Evolutionary conservation across 2,329 filamentous ascomycete genomes (phyloP).

Genomic region (Aspergillus glaucus): DNA sequence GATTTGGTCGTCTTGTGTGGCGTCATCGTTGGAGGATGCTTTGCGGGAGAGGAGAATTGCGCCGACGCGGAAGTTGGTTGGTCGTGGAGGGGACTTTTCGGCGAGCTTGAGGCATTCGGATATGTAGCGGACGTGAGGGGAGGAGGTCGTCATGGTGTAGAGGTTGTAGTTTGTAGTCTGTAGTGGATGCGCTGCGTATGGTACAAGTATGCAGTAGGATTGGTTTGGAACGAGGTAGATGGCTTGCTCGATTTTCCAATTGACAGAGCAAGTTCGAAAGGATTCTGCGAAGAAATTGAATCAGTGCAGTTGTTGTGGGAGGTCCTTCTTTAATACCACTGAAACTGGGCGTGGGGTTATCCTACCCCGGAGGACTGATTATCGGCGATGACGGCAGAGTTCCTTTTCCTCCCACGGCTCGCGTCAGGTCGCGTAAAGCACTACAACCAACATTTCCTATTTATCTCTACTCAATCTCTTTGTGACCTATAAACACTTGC

Average conservation of each 20-base stretch:
- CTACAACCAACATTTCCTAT: not conserved
- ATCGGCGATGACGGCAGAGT: conserved; percentile 18
- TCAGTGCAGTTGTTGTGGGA: not conserved
- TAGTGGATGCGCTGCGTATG: not conserved
- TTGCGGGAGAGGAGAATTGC: conserved; percentile 63
- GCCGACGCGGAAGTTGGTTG: conserved; percentile 89
- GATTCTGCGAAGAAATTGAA: too few relatives aligned
- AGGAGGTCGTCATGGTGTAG: conserved; percentile 14
- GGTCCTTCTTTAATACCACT: too few relatives aligned
- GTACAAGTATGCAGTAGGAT: too few relatives aligned
- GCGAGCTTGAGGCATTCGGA: conserved; percentile 69
- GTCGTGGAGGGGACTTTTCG: conserved; percentile 70
- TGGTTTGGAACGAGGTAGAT: too few relatives aligned
- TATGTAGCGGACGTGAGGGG: conserved; percentile 51
- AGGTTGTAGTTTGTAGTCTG: not conserved
- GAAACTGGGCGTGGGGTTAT: too few relatives aligned
- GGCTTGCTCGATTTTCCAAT: not conserved
- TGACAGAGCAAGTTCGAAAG: too few relatives aligned
- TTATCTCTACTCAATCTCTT: not conserved
- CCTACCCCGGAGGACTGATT: too few relatives aligned
- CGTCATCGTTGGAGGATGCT: conserved; percentile 7
- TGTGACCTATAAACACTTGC: not conserved
- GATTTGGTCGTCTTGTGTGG: conserved; percentile 42
- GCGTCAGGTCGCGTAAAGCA: conserved; percentile 19
- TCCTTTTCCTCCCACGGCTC: conserved; percentile 8